Base-by-base conservation (phyloP, 83 land plant genomes). In the Larix sibirica region DNA sequence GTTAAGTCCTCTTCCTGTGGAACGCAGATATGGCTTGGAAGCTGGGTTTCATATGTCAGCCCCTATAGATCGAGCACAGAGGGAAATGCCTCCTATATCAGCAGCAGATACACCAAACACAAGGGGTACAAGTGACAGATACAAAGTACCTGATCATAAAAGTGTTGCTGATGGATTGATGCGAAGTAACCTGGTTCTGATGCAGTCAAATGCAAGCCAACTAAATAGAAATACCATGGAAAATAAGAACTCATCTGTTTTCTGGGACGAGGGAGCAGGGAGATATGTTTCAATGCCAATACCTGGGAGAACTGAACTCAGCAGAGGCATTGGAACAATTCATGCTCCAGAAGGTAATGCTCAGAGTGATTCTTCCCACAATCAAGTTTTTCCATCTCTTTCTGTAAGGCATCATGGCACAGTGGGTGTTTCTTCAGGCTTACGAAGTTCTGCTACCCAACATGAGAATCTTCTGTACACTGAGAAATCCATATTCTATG, bases 401-500 rank as follows among this genome's bases (percentile, higher is more conserved):
- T 23, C 61, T 26, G 18, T 61, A 50, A 73, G 80, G 56, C 56
- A 2, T 10, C 13, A 50, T 50, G 12, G 12, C 12, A 9, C 56
- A 50, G 56, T 50, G 56, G 56, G 56, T 50, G 12, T 50, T 50
- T 83, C 66, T 79, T 64, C 31, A 44, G 26, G 61, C 20, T 23
- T 56, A 23, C 50, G 31, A 13, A 38, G 66, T 21, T 77, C 86
- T 58, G 16, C 16, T 23, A 44, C 77, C 54, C 21, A 86, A 60
- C 47, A 68, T 21, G 88, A 86, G 2, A 78, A 83, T 54, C 86
- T 86, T n/a, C 56, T 85, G 14, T 91, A 86, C 81, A 79, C 88
- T 0, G 94, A 87, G 18, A 89, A 84, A 26, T 91, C 93, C 18
- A 93, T 93, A 62, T 93, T 93, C 79, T 93, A 83, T 73, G 92